Conservation (phyloP, 2,329 filamentous ascomycete species). For the Cladophialophora bantiana region DNA sequence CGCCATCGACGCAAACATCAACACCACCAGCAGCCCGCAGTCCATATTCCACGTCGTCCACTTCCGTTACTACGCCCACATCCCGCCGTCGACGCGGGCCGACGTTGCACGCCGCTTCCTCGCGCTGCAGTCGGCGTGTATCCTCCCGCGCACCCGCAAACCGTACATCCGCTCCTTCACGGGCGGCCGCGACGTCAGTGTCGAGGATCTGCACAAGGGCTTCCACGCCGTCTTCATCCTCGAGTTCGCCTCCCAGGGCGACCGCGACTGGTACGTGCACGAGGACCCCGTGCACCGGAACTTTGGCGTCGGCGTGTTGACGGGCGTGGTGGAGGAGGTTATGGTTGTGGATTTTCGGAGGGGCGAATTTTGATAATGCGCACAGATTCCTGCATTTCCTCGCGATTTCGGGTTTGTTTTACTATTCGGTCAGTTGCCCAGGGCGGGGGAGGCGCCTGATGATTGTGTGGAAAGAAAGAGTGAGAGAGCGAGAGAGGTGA, state of each 20-base stretch:
- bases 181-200: conserved; percentile 21
- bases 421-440: too few species aligned
- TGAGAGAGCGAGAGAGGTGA: background rate
- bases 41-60: conserved; percentile 25
- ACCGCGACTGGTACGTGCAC: conserved; percentile 71
- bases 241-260: conserved; percentile 69
- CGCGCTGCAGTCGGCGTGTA: background rate
- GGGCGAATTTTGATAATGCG: conserved; percentile 12
- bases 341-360: conserved; percentile 28
- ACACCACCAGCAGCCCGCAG: background rate
- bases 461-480: background rate
- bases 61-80: conserved; percentile 22
- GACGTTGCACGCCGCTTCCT: conserved; percentile 10
- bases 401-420: too few species aligned
- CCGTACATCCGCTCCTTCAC: conserved; percentile 27
- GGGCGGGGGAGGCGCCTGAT: too few species aligned
- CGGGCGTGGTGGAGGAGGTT: conserved; percentile 27
- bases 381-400: too few species aligned
- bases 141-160: conserved; percentile 15
- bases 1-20: background rate
- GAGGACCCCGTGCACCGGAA: conserved; percentile 59
- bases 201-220: conserved; percentile 49
- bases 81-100: background rate
- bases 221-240: conserved; percentile 72
- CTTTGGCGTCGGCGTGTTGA: conserved; percentile 23